Conservation (phyloP, 768 basidiomycete species). For the Mycena haematopus region DNA sequence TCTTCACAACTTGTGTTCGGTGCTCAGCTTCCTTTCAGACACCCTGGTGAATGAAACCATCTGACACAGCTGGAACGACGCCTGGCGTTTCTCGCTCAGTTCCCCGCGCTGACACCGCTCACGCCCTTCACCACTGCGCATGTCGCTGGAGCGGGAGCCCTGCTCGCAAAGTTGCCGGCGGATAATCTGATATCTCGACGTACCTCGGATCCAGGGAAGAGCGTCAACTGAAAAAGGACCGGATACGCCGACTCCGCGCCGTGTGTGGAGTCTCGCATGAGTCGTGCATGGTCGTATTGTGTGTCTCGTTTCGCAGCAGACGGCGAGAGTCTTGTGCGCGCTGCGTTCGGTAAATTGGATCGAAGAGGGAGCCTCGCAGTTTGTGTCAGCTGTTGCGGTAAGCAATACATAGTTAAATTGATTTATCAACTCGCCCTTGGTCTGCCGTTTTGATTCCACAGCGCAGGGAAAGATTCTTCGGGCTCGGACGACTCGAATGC, state of each 20-base stretch:
- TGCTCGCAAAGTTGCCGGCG: not conserved
- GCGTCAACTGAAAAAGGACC: not conserved
- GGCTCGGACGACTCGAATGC: no score
- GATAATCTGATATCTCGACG: not conserved
- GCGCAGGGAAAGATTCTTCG: no score
- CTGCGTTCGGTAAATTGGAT: not conserved
- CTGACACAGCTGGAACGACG: not conserved
- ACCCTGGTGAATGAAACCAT: not conserved
- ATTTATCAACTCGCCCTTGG: no score
- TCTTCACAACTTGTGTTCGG: no score
- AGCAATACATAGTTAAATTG: no score
- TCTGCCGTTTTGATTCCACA: no score
- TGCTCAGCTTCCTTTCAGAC: not conserved
- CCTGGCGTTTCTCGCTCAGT: not conserved
- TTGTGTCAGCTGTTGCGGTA: no score
- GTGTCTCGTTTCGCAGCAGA: not conserved
- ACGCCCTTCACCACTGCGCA: not conserved
- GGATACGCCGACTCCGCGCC: not conserved
- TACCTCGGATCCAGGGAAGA: not conserved
- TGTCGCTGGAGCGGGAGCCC: not conserved
- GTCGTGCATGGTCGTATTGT: not conserved
- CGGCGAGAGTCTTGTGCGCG: not conserved
- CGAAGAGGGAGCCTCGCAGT: not conserved
- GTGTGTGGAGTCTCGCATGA: not conserved
- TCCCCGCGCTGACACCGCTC: slow-evolving; percentile 8